Base-by-base conservation (phyloP, 345 rosid species). In the Eucalyptus erythrocorys region DNA sequence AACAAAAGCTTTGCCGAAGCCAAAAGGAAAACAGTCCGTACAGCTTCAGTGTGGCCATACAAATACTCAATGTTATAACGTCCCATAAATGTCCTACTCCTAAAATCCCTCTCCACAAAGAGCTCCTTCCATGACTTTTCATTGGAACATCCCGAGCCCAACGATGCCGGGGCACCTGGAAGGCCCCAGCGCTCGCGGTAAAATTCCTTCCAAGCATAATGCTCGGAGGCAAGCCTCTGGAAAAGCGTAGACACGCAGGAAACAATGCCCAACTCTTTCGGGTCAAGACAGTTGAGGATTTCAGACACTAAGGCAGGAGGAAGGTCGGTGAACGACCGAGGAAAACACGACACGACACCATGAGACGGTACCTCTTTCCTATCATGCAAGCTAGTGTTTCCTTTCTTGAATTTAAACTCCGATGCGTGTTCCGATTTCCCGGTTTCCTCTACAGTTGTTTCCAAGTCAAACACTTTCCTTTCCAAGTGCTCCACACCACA, bases 141-240 rank as follows among this genome's bases (percentile, higher is more conserved):
- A 87, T 93, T 95, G 3, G 94, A 87, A 87, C 90, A 37, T 57
- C 91, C 96, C 0, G 89, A 55, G 42, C 89, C 91, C 88, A 81
- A 85, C 5, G 88, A 88, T 7, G 92, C 90, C 3, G 90, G 81
- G 47, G 88, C 87, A 34, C 90, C 13, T 0, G 98, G 98, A 6
- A 94, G 96, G 7, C 98, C 99, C 99, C 99, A 97, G 85, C 98
- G 94, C 92, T 97, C 94, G 43, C 94, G 87, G 88, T 97, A 97
- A 88, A 95, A 96, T 17, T 94, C 93, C 94, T 97, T 96, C 99
- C 99, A 97, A 89, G 93, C 98, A 13, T 91, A 94, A 87, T 96
- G 98, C 91, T 96, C 99, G 0, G 98, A 93, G 3, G 97, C 99
- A 81, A 96, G 90, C 89, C 94, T 94, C 89, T 95, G 93, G 48